A percentile compares a stretch with the other conserved stretches of the same genome.
Evolutionary conservation across 148 eudicot species (phyloP).

Genomic region (Heliosperma pusillum): DNA sequence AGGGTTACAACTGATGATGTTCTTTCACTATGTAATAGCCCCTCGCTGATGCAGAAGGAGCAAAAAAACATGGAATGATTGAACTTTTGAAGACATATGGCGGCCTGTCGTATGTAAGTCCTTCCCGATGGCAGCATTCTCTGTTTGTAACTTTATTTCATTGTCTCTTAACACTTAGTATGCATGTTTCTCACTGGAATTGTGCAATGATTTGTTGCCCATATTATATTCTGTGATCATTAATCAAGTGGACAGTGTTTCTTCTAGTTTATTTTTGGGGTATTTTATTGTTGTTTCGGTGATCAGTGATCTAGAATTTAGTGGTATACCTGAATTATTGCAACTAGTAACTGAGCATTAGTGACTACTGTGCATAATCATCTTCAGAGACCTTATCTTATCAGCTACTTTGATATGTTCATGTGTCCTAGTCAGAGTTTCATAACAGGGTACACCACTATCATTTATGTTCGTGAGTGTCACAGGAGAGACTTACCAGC

Average conservation of each 20-base stretch:
- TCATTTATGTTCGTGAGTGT: no score
- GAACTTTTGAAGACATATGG: conserved; percentile 81
- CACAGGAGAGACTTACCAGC: no score
- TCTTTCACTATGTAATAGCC: conserved; percentile 60
- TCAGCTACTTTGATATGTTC: no score
- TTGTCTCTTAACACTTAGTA: not conserved
- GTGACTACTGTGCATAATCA: not conserved
- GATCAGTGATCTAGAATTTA: not conserved
- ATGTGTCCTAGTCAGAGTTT: no score
- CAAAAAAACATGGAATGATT: conserved; percentile 64
- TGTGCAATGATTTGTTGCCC: not conserved
- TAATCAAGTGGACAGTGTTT: not conserved
- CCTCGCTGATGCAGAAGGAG: conserved; percentile 99
- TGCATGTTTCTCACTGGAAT: not conserved
- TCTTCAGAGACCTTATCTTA: not conserved
- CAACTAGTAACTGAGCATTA: not conserved
- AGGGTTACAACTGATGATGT: conserved; percentile 10
- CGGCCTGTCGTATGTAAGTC: conserved; percentile 87
- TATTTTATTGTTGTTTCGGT: not conserved
- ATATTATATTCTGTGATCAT: not conserved
- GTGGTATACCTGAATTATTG: not conserved
- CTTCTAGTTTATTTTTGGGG: not conserved
- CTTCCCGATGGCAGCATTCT: not conserved
- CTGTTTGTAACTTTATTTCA: not conserved
- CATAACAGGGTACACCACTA: no score